Evolutionary conservation across 1,284 basidiomycete genomes (phyloP), one percentile per base, ranked within the genome.

Genomic region (Spongiforma sp.): DNA sequence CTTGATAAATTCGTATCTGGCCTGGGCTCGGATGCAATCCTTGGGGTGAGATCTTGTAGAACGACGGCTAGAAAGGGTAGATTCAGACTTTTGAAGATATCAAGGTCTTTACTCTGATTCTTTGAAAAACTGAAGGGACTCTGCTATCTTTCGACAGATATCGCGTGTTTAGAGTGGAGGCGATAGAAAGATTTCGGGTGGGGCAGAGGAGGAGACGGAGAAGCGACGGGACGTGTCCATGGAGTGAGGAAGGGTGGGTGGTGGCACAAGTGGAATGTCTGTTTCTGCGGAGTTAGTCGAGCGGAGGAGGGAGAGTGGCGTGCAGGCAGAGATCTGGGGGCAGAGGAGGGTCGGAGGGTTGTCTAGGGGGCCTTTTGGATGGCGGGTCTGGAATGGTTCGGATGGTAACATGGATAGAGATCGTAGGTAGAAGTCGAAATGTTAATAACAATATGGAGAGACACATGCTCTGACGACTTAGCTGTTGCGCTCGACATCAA

Each of bases 71-170:
- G 72, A 68, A 15, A 75, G 68, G 24, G 72, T 60, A 11, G 73
- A 63, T 53, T 81, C 79, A 69, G 69, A 56, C 73, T 72, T 57
- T 68, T 92, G n/a, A n/a, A n/a, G n/a, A n/a, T n/a, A n/a, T n/a
- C n/a, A n/a, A n/a, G n/a, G n/a, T n/a, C n/a, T n/a, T n/a, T n/a
- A n/a, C n/a, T n/a, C n/a, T n/a, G n/a, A n/a, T n/a, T n/a, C n/a
- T 89, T 71, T 90, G 92, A 81, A 93, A 93, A 9, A 93, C 82
- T 69, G 92, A 88, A 14, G 93, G 81, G 12, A 88, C 88, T 8
- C 89, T 90, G 91, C 92, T 50, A 93, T 91, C 75, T 93, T 93
- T 68, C 91, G 86, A 37, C 90, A 89, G 55, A 89, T 90, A 19
- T 87, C 87, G 26, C 84, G 70, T 26, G 73, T 75, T 11, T 77